A percentile compares a stretch with the other conserved stretches of the same genome.
phyloP scores from a whole-genome alignment of 768 basidiomycete genomes.

The Lactarius hatsudake region DNA sequence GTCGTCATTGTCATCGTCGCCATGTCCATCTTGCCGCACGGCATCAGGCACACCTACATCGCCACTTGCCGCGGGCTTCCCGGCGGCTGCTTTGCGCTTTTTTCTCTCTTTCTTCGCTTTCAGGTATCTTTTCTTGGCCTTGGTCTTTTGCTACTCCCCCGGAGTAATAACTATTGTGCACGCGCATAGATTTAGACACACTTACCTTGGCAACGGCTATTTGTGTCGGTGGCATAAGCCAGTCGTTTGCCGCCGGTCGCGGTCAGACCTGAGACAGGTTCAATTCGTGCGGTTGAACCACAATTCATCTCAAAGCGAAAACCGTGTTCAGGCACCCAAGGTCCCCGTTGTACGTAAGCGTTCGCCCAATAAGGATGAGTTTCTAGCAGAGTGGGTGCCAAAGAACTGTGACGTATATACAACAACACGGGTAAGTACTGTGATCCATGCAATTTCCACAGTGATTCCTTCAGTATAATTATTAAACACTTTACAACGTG shows the following conservation, averaged over 20 bases:
- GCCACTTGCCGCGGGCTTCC: conserved; percentile 28
- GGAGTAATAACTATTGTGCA: not conserved
- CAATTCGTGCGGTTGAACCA: conserved; percentile 12
- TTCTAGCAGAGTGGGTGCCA: not conserved
- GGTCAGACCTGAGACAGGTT: conserved; percentile 11
- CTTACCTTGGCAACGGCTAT: conserved; percentile 27
- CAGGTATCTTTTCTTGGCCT: conserved; percentile 69
- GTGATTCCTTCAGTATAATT: conserved; percentile 15
- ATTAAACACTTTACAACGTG: not conserved
- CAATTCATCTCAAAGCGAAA: conserved; percentile 11
- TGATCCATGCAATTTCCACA: conserved; percentile 10
- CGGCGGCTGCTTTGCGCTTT: conserved; percentile 44
- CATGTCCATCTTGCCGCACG: conserved; percentile 20
- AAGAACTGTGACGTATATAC: conserved; percentile 8
- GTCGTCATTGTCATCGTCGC: not conserved
- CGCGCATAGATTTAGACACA: not conserved
- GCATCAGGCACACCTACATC: conserved; percentile 29
- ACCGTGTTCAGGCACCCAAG: conserved; percentile 8
- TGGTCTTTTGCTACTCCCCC: conserved; percentile 54
- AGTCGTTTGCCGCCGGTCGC: conserved; percentile 15
- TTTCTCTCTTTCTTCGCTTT: conserved; percentile 67
- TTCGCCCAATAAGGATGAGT: not conserved
- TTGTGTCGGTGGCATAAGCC: conserved; percentile 6
- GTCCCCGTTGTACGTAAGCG: not conserved
- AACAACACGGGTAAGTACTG: conserved; percentile 10